phyloP scores from a whole-genome alignment of 352 stramenopile genomes.

The Globisporangium nagaii region DNA sequence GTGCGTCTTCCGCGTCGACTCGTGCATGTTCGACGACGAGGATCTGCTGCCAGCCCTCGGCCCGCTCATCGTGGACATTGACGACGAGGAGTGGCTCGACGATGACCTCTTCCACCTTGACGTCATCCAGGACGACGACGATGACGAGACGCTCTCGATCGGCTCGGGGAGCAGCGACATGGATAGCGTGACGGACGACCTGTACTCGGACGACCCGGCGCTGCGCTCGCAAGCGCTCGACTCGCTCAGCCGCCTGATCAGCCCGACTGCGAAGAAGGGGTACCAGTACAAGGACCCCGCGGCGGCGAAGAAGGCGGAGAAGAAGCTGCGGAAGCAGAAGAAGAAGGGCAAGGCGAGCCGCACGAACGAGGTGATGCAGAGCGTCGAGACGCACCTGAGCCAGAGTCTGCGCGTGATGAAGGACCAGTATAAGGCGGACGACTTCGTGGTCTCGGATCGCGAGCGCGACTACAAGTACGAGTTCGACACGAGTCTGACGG shows the following conservation, averaged over 20 bases:
- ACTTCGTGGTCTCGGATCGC: constrained; percentile 7
- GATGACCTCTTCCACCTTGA: constrained; percentile 13
- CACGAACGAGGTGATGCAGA: constrained; percentile 24
- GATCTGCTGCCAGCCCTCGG: constrained; percentile 35
- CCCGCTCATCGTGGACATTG: constrained; percentile 31
- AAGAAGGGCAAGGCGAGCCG: too few species aligned
- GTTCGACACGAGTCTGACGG: constrained; percentile 29
- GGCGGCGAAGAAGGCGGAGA: background rate
- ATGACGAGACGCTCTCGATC: constrained; percentile 19
- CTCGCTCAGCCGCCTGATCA: constrained; percentile 37
- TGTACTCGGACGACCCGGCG: constrained; percentile 36
- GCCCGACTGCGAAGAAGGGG: constrained; percentile 7
- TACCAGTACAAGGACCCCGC: constrained; percentile 4
- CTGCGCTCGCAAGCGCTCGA: constrained; percentile 34
- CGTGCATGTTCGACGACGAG: constrained; percentile 43
- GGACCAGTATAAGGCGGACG: constrained; percentile 11
- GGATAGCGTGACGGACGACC: constrained; percentile 22
- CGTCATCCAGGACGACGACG: constrained; percentile 13
- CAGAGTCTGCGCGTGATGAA: constrained; percentile 17
- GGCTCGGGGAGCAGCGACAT: constrained; percentile 21
- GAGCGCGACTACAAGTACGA: constrained; percentile 40
- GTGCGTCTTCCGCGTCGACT: constrained; percentile 40
- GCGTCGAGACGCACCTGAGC: constrained; percentile 39
- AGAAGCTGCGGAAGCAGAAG: too few species aligned
- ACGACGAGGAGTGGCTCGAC: constrained; percentile 36